Percentiles rank a stretch among this genome's conserved stretches.
phyloP scores from a whole-genome alignment of 352 stramenopile species.

The Globisporangium ultimum region DNA sequence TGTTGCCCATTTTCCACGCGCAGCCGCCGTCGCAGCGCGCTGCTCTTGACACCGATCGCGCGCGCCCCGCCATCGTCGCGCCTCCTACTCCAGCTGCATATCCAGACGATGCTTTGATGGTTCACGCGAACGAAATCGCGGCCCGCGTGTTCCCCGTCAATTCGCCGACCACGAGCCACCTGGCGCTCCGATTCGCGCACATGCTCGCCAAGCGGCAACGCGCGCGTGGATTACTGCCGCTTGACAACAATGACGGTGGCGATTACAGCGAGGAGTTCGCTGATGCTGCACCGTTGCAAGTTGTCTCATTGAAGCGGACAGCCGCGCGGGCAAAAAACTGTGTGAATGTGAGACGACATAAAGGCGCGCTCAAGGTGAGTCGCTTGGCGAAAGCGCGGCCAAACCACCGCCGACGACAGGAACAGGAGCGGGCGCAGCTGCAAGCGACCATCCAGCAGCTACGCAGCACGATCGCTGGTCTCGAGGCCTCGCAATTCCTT shows the following conservation, averaged over 20 bases:
- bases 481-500: slow-evolving; percentile 36
- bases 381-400: not conserved
- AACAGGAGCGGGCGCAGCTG: slow-evolving; percentile 12
- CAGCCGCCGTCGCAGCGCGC: no score
- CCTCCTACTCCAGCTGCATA: no score
- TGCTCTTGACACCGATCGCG: no score
- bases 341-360: slow-evolving; percentile 17
- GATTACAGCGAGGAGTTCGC: not conserved
- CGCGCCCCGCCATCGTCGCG: no score
- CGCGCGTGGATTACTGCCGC: slow-evolving; percentile 1
- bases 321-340: slow-evolving; percentile 27
- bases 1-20: no score
- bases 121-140: no score
- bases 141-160: no score
- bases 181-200: slow-evolving; percentile 38
- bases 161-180: not conserved
- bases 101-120: no score
- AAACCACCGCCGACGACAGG: not conserved
- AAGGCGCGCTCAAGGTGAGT: not conserved
- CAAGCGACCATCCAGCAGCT: slow-evolving; percentile 22
- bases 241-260: not conserved
- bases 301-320: not conserved
- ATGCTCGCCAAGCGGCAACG: slow-evolving; percentile 30
- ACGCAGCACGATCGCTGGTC: slow-evolving; percentile 28
- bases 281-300: not conserved